Conservation (phyloP, 495 filamentous ascomycete species). For the Poronia punctata region DNA sequence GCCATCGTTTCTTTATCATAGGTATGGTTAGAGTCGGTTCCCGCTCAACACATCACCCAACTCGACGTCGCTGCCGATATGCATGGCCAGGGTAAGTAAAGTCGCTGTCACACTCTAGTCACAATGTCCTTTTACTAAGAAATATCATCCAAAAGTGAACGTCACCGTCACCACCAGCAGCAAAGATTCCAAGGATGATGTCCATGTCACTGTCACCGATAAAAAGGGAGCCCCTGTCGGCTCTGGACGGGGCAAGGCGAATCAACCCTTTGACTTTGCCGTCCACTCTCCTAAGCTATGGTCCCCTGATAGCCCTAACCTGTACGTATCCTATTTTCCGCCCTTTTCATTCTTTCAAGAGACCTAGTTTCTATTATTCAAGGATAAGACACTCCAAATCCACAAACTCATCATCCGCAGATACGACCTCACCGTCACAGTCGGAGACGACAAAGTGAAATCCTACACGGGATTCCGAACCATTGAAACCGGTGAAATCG, state of each 20-base stretch:
- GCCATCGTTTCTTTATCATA: conserved; percentile 3
- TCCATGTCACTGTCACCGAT: conserved; percentile 37
- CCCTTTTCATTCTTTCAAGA: not conserved
- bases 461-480: conserved; percentile 67
- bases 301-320: conserved; percentile 52
- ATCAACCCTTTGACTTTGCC: conserved; percentile 44
- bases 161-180: conserved; percentile 39
- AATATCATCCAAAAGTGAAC: conserved; percentile 33
- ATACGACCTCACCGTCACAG: conserved; percentile 52
- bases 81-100: conserved; percentile 51
- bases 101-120: no score
- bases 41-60: conserved; percentile 45
- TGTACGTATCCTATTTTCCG: conserved; percentile 24
- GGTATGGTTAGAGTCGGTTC: conserved; percentile 58
- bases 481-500: conserved; percentile 42
- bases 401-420: conserved; percentile 1
- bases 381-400: not conserved
- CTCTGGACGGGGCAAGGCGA: conserved; percentile 26
- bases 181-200: conserved; percentile 7
- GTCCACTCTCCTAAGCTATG: conserved; percentile 48
- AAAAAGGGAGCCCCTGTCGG: conserved; percentile 29
- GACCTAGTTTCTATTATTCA: not conserved
- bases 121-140: no score
- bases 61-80: conserved; percentile 52
- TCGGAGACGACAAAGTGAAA: conserved; percentile 46